A percentile compares a stretch with the other conserved stretches of the same genome.
These are phyloP conservation scores for Mortierella sp. DNA, from an alignment of 371 early-diverging fungal genomes.

Conservation along the genomic window DNA sequence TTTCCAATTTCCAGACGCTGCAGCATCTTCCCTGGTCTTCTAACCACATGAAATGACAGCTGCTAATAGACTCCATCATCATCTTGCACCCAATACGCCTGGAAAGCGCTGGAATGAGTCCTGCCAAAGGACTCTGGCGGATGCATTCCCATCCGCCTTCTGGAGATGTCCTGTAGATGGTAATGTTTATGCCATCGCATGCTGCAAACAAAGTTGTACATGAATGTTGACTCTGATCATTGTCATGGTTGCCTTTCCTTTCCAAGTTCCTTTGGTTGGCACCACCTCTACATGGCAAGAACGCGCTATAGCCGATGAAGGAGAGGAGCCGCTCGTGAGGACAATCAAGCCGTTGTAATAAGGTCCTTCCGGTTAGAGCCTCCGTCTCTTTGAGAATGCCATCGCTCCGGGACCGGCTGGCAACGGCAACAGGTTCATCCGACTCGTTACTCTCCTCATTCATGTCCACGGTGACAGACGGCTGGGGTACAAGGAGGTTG, in stretches of 20 bases:
- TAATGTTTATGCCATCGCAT: slow-evolving; percentile 35
- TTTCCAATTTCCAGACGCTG: slow-evolving; percentile 34
- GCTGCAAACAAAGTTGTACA: slow-evolving; percentile 20
- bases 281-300: too few relatives aligned
- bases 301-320: too few relatives aligned
- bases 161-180: slow-evolving; percentile 16
- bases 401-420: too few relatives aligned
- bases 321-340: too few relatives aligned
- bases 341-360: too few relatives aligned
- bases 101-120: slow-evolving; percentile 37
- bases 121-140: slow-evolving; percentile 24
- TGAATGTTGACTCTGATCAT: not conserved
- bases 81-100: slow-evolving; percentile 47
- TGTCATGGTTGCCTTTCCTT: too few relatives aligned
- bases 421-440: too few relatives aligned
- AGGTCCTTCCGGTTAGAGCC: too few relatives aligned
- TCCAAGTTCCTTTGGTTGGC: too few relatives aligned
- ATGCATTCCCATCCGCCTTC: slow-evolving; percentile 23
- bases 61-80: slow-evolving; percentile 47
- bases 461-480: not conserved
- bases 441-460: too few relatives aligned
- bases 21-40: slow-evolving; percentile 41
- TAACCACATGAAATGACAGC: slow-evolving; percentile 47
- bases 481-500: slow-evolving; percentile 31
- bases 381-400: too few relatives aligned